Evolutionary conservation across 2,329 filamentous ascomycete species (phyloP).

Genomic region (Exophiala viscosa): DNA sequence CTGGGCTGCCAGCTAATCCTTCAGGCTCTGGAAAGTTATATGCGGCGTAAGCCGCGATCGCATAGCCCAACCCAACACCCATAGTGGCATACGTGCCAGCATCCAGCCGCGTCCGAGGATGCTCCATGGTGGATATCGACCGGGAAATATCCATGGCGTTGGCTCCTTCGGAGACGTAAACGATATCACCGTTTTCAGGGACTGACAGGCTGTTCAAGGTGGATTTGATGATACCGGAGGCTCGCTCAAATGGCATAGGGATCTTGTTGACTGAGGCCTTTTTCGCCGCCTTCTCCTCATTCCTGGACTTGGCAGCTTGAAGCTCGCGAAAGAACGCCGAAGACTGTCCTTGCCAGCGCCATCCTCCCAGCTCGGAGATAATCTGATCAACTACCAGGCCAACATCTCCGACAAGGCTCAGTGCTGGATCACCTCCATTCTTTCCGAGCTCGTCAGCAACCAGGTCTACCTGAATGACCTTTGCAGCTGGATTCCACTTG

Average conservation of each 20-base stretch:
- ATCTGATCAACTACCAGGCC: constrained; percentile 48
- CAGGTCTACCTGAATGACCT: constrained; percentile 56
- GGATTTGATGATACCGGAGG: constrained; percentile 51
- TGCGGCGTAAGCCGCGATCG: constrained; percentile 54
- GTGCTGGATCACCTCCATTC: constrained; percentile 39
- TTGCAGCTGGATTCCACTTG: constrained; percentile 50
- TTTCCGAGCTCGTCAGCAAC: constrained; percentile 52
- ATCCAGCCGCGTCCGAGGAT: constrained; percentile 54
- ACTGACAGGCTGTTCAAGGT: constrained; percentile 46
- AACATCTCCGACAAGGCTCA: constrained; percentile 53
- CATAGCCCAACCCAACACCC: constrained; percentile 57
- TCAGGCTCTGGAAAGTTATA: constrained; percentile 45
- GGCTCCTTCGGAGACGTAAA: constrained; percentile 57
- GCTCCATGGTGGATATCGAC: constrained; percentile 52
- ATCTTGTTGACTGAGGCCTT: constrained; percentile 32
- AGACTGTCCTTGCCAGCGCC: constrained; percentile 40
- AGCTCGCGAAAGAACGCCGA: constrained; percentile 35
- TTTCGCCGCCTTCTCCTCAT: constrained; percentile 45
- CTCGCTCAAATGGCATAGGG: constrained; percentile 50
- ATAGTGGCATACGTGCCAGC: constrained; percentile 59
- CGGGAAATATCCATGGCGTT: constrained; percentile 61
- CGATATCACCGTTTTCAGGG: constrained; percentile 45
- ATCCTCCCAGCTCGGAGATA: constrained; percentile 38
- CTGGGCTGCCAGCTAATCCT: constrained; percentile 7
- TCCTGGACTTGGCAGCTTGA: constrained; percentile 39